Evolutionary conservation across 2,329 filamentous ascomycete genomes (phyloP).

Genomic region (Biscogniauxia marginata): DNA sequence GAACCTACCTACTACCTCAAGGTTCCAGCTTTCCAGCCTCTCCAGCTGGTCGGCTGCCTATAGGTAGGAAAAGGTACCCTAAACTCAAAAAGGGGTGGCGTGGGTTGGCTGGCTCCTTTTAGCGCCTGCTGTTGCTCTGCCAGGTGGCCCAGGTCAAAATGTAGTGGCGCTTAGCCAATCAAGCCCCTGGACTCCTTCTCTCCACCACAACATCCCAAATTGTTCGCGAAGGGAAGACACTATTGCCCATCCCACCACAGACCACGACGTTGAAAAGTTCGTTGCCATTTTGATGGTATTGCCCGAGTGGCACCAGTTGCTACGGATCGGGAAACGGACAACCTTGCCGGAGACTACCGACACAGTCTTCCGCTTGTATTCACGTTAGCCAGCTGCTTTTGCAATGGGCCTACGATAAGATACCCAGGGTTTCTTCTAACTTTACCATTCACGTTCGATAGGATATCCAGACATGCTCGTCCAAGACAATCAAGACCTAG

Average conservation of each 20-base stretch:
- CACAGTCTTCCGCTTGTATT: not conserved
- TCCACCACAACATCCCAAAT: conserved; percentile 42
- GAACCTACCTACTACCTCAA: too few relatives aligned
- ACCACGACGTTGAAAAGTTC: conserved; percentile 10
- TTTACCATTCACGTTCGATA: not conserved
- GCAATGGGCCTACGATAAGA: conserved; percentile 12
- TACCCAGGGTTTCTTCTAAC: conserved; percentile 3
- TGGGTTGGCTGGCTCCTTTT: conserved; percentile 11
- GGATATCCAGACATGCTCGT: not conserved
- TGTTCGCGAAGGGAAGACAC: conserved; percentile 28
- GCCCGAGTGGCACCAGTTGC: conserved; percentile 16
- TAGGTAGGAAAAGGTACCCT: not conserved
- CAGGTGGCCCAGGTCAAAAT: conserved; percentile 25
- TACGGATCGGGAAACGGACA: conserved; percentile 22
- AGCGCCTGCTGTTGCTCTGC: conserved; percentile 37
- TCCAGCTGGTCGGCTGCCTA: too few relatives aligned
- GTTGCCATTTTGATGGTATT: conserved; percentile 24
- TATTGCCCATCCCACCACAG: not conserved
- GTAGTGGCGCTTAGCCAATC: conserved; percentile 35
- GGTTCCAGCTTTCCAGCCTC: not conserved
- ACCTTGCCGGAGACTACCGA: conserved; percentile 12
- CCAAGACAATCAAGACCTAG: not conserved
- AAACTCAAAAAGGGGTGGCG: conserved; percentile 7
- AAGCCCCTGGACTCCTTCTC: conserved; percentile 27
- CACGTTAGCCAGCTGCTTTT: not conserved